phyloP scores from a whole-genome alignment of 1,284 basidiomycete species.

The Inonotus obliquus region DNA sequence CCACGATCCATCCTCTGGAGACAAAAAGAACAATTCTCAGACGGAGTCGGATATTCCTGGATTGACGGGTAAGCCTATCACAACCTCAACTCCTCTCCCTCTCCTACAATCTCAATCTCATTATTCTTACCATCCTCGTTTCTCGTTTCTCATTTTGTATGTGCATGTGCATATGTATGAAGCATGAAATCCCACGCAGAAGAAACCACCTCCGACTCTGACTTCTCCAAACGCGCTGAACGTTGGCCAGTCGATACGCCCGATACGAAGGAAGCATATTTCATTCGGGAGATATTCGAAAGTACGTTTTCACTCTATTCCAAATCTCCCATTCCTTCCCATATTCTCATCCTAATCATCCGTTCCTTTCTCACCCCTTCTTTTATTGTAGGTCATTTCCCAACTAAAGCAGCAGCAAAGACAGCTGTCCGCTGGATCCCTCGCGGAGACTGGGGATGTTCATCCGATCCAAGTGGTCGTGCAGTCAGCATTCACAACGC shows the following conservation, averaged over 20 bases:
- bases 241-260: constrained; percentile 84
- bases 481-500: constrained; percentile 95
- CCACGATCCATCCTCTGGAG: constrained; percentile 96
- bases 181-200: constrained; percentile 92
- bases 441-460: constrained; percentile 94
- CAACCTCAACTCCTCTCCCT: too few species aligned
- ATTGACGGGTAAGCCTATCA: constrained; percentile 79
- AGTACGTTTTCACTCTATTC: constrained; percentile 40
- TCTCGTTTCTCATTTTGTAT: not conserved
- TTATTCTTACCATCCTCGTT: not conserved
- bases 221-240: constrained; percentile 69
- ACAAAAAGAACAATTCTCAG: constrained; percentile 99
- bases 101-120: not conserved
- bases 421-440: constrained; percentile 98
- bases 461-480: constrained; percentile 90
- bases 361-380: not conserved
- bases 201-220: constrained; percentile 73
- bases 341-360: constrained; percentile 5
- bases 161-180: not conserved
- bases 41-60: constrained; percentile 99
- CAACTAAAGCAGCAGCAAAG: constrained; percentile 77
- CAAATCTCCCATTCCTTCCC: constrained; percentile 5
- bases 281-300: constrained; percentile 93
- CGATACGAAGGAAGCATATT: constrained; percentile 97
- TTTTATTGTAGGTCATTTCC: constrained; percentile 72